Evolutionary conservation across 2,329 filamentous ascomycete species (phyloP), one percentile per base, ranked within the genome.

Genomic region (Xylariales sp.): DNA sequence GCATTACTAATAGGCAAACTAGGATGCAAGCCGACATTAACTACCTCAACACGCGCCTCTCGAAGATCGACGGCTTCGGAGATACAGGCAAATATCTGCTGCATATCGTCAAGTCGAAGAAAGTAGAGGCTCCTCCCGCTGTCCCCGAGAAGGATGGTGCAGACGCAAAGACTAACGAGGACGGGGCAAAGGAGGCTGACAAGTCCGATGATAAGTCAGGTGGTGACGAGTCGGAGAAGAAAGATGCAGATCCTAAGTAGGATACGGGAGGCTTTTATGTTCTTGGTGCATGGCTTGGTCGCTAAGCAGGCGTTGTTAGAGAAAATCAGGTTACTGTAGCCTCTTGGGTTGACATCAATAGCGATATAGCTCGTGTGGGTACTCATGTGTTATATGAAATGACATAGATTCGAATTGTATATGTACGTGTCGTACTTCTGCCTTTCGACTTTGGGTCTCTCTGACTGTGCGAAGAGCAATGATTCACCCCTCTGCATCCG

Each of bases 21-120:
- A 93, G 88, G 57, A 82, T 96, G 71, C 68, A 87, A 36, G 76
- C 76, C 34, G 89, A 95, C 56, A 76, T 88, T 12, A 80, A 89
- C 42, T 78, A 82, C 51, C 84, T 95, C 53, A 75, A 80, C 36
- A 66, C 73, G 1, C 82, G 81, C 50, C 73, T 95, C 5, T 74
- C 79, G 50, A 89, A 87, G 57, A 76, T 95, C 28, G 84, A 93
- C 39, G 88, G 87, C 2, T 87, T 88, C 45, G 82, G 76, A 8
- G 82, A 89, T 50, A 71, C 87, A 3, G 87, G 86, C 21, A 76
- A 84, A 25, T 74, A 82, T 47, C 71, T 96, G 4, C 64, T 82
- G 10, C 74, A 76, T 15, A 74, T 88, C 29, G 71, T 86, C 41
- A 76, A 76, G 43, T 66, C 71, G 10, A 90, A 86, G 61, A 61